Evolutionary conservation across 805 yeast genomes (phyloP).

Genomic region (Scheffersomyces spartinae): DNA sequence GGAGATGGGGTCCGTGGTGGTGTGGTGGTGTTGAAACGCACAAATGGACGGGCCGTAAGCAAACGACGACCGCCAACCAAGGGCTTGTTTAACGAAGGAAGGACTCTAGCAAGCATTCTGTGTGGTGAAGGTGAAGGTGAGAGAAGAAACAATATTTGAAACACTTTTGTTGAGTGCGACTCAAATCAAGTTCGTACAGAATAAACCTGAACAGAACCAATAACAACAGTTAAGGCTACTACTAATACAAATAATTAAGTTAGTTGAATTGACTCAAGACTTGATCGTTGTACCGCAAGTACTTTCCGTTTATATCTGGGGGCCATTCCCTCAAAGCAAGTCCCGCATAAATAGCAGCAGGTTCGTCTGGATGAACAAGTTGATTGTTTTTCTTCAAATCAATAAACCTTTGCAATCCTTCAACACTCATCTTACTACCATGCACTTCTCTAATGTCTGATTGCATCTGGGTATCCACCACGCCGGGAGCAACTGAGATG

Average conservation of each 20-base stretch:
- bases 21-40: constrained; percentile 9
- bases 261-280: too few species aligned
- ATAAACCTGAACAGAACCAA: too few species aligned
- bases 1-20: constrained; percentile 6
- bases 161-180: too few species aligned
- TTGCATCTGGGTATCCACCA: constrained; percentile 90
- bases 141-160: too few species aligned
- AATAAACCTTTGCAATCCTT: constrained; percentile 48
- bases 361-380: constrained; percentile 57
- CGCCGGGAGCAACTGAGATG: constrained; percentile 86
- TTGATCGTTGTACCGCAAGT: constrained; percentile 48
- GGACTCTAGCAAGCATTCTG: too few species aligned
- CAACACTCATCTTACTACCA: constrained; percentile 48
- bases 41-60: too few species aligned
- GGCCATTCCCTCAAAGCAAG: constrained; percentile 53
- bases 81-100: too few species aligned
- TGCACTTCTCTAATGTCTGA: constrained; percentile 56
- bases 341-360: constrained; percentile 60
- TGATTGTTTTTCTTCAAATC: constrained; percentile 47
- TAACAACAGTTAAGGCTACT: too few species aligned
- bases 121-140: too few species aligned
- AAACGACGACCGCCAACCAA: too few species aligned
- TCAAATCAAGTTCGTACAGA: too few species aligned
- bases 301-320: constrained; percentile 50
- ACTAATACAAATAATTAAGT: too few species aligned